These are phyloP conservation scores for Xylaria bambusicola DNA, from an alignment of 495 filamentous ascomycete species.

Conservation along the genomic window DNA sequence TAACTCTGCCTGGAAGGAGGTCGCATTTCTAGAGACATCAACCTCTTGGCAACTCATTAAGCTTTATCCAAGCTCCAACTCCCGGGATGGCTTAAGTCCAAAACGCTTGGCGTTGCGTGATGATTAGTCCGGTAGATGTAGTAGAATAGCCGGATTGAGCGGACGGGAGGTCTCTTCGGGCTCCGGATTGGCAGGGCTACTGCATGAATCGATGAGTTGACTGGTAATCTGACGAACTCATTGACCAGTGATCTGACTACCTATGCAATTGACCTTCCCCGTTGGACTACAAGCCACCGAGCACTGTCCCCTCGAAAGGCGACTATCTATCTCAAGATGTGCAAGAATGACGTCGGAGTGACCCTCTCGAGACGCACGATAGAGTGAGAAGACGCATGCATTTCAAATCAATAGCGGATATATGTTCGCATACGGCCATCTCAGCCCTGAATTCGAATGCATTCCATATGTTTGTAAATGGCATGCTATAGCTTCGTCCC, in stretches of 20 bases:
- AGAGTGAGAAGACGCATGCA: neutral
- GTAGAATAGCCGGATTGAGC: constrained; percentile 9
- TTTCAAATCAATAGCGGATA: neutral
- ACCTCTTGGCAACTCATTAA: constrained; percentile 10
- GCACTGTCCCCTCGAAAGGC: neutral
- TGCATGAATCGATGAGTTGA: neutral
- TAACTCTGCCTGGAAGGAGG: constrained; percentile 18
- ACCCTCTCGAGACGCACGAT: neutral
- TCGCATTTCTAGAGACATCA: neutral
- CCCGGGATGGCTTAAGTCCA: neutral
- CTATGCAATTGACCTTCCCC: constrained; percentile 13
- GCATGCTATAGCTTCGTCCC: neutral
- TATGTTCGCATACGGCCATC: neutral
- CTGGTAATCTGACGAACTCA: neutral
- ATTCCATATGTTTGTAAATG: too few species aligned
- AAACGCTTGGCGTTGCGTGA: constrained; percentile 9
- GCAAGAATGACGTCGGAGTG: too few species aligned
- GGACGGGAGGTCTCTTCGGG: neutral
- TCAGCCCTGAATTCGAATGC: too few species aligned
- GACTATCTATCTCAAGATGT: neutral
- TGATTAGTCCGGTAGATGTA: constrained; percentile 20
- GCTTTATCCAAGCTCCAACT: constrained; percentile 13
- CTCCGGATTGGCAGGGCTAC: neutral
- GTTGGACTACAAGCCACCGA: neutral
- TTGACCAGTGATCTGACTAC: too few species aligned